These are phyloP conservation scores for Quercus phellos DNA, from an alignment of 331 rosid species.

Conservation along the genomic window DNA sequence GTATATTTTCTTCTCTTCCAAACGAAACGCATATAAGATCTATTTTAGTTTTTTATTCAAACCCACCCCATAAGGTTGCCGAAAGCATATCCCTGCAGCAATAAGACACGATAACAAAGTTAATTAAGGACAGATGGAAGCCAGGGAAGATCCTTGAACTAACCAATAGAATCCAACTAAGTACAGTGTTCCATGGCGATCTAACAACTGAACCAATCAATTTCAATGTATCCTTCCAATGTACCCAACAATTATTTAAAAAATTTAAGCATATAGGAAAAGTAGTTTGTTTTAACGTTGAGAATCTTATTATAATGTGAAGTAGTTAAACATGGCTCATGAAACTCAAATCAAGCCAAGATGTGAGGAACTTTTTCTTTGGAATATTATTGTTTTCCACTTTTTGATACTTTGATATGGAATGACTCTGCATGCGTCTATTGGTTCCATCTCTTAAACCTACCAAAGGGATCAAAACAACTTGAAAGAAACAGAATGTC, in stretches of 20 bases:
- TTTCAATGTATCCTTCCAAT: not conserved
- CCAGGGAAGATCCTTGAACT: no score
- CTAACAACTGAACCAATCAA: constrained; percentile 3
- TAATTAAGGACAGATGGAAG: not conserved
- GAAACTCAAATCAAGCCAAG: constrained; percentile 2
- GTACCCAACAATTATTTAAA: not conserved
- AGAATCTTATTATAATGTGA: not conserved
- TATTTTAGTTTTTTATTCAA: no score
- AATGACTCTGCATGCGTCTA: constrained; percentile 37
- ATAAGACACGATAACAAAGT: not conserved
- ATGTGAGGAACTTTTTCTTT: constrained; percentile 21
- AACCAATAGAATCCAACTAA: not conserved
- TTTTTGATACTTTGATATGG: constrained; percentile 20
- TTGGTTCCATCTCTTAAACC: constrained; percentile 42
- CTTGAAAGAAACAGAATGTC: constrained; percentile 33
- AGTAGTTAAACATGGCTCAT: not conserved
- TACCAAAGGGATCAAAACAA: constrained; percentile 36
- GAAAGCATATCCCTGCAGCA: not conserved
- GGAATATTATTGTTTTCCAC: constrained; percentile 38
- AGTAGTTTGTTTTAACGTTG: not conserved
- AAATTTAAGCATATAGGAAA: not conserved
- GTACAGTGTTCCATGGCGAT: not conserved
- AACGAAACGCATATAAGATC: no score
- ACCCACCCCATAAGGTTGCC: not conserved
- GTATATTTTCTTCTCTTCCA: not conserved